Evolutionary conservation across 257 asterid genomes (phyloP), one percentile per base, ranked within the genome.

Genomic region (Lavandula angustifolia): DNA sequence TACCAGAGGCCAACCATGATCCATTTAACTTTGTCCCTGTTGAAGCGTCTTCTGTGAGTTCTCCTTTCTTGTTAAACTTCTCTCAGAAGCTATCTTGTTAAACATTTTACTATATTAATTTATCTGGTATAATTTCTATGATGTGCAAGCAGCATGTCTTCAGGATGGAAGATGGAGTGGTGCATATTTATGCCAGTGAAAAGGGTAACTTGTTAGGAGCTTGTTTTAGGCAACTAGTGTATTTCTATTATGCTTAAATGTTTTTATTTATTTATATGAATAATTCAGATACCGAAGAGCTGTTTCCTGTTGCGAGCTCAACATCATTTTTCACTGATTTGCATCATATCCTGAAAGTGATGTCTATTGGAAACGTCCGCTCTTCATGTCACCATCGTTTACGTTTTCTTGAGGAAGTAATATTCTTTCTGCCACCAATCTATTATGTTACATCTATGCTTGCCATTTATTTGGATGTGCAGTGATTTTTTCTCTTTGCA

Each of bases 141-240:
- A 35, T 69, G 70, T 72, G 63, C 64, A 18, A 50, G 31, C 88
- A 91, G 97, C 97, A 91, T 78, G 65, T 78, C 66, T 87, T 84
- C 79, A 81, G 78, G 77, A 87, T 91, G 97, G 92, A 84, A 73
- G 97, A 87, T 54, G 97, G 97, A 49, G 96, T 91, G 40, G 91
- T 87, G 13, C 97, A 29, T 73, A 87, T 91, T 64, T 91, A 85
- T 81, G 95, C 92, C 18, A 81, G 73, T 73, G 81, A 91, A 68
- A 76, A 41, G 44, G 89, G 97, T 91, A 82, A 77, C 84, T 65
- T 32, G 72, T 44, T 38, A 51, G 67, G 63, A 69, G 53, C 73
- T 65, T 55, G 17, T 67, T 43, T 27, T 53, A 27, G 40, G 37
- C 16, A 41, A 31, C 7, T 67, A 48, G 18, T 59, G 46, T 69